Percentiles rank a stretch among this genome's conserved stretches.
phyloP scores from a whole-genome alignment of 2,329 filamentous ascomycete species.

The Aspergillus hortae region DNA sequence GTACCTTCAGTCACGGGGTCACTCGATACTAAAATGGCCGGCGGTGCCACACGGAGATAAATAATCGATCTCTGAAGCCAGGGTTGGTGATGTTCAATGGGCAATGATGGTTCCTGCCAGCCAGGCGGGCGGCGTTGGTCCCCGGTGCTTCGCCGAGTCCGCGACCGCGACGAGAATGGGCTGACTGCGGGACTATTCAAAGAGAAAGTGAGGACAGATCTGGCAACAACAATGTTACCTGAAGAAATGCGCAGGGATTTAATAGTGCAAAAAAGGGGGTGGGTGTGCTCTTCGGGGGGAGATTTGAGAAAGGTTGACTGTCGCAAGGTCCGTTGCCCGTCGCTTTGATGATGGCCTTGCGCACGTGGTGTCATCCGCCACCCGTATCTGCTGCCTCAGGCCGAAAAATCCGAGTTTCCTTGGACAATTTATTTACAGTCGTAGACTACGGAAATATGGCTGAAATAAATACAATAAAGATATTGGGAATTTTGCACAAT shows the following conservation, averaged over 20 bases:
- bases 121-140: conserved; percentile 11
- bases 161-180: conserved; percentile 11
- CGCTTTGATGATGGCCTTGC: not conserved
- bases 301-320: conserved; percentile 5
- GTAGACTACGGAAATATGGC: too few species aligned
- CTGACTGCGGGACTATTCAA: not conserved
- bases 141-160: conserved; percentile 17
- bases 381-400: not conserved
- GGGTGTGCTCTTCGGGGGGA: conserved; percentile 4
- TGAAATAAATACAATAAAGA: not conserved
- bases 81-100: not conserved
- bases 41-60: too few species aligned
- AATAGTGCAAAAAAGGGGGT: not conserved
- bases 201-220: not conserved
- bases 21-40: too few species aligned
- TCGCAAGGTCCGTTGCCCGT: not conserved
- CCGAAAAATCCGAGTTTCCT: not conserved
- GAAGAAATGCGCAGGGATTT: not conserved
- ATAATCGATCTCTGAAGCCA: not conserved
- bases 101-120: not conserved
- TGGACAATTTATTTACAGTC: too few species aligned
- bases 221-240: not conserved
- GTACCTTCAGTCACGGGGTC: too few species aligned
- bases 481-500: not conserved
- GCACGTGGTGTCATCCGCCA: not conserved